Conservation (phyloP, 2,329 filamentous ascomycete genomes). For the Neospermospora avenae region DNA sequence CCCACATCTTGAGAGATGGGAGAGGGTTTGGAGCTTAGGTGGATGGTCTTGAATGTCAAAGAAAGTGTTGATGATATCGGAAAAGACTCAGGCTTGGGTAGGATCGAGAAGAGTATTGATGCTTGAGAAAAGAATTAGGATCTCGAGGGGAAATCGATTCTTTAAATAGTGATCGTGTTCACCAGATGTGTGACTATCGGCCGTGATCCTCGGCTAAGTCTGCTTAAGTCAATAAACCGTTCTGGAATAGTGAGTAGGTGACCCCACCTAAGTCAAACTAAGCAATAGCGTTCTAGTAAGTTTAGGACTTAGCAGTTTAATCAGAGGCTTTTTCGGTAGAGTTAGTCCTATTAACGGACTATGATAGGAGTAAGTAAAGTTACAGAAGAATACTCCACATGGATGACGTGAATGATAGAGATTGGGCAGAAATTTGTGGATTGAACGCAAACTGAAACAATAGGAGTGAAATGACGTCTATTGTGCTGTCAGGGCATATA, state of each 20-base stretch:
- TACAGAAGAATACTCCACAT: background rate
- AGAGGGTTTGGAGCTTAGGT: slow-evolving; percentile 2
- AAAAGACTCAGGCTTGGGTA: no score
- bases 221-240: background rate
- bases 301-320: background rate
- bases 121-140: background rate
- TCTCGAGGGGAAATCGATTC: background rate
- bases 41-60: background rate
- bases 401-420: background rate
- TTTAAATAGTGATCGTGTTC: no score
- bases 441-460: background rate
- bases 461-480: background rate
- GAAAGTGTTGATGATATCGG: background rate
- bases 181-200: background rate
- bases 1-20: slow-evolving; percentile 47
- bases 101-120: background rate
- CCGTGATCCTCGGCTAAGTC: background rate
- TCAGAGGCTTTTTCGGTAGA: background rate
- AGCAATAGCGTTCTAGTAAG: background rate
- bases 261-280: background rate
- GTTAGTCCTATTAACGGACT: background rate
- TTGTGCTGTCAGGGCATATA: background rate
- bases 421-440: no score
- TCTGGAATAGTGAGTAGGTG: background rate
- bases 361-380: background rate